phyloP scores from a whole-genome alignment of 208 protist genomes.

The Acanthamoeba comandoni region DNA sequence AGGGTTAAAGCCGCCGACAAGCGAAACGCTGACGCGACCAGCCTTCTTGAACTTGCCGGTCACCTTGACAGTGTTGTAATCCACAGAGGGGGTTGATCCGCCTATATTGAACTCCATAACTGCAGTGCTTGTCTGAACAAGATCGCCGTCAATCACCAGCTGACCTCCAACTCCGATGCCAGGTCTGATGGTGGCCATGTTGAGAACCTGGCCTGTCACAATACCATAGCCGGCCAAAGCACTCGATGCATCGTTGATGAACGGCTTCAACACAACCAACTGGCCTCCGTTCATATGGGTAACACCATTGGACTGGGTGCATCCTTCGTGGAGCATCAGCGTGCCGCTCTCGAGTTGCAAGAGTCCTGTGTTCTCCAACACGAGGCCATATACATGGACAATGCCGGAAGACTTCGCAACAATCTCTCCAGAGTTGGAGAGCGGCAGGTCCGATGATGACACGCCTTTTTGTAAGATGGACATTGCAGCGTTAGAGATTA shows the following conservation, averaged over 20 bases:
- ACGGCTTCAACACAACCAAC: conserved; percentile 19
- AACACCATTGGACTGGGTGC: conserved; percentile 3
- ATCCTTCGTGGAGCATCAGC: conserved; percentile 26
- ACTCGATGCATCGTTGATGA: conserved; percentile 3
- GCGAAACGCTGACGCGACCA: conserved; percentile 28
- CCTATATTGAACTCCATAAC: conserved; percentile 47
- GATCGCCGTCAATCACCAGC: conserved; percentile 53
- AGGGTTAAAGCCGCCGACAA: conserved; percentile 41
- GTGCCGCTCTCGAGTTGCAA: neutral
- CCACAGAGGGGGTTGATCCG: neutral
- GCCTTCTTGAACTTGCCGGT: conserved; percentile 47
- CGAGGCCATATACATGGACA: neutral
- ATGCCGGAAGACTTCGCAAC: neutral
- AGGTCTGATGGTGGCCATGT: conserved; percentile 5
- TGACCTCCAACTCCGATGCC: neutral
- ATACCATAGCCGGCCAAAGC: conserved; percentile 29
- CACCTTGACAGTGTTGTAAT: conserved; percentile 35
- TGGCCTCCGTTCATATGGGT: conserved; percentile 18
- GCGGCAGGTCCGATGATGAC: neutral
- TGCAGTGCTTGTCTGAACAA: conserved; percentile 9
- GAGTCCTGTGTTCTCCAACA: conserved; percentile 21
- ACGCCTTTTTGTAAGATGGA: too few species aligned
- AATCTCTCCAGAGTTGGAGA: conserved; percentile 9
- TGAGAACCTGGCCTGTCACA: conserved; percentile 30
- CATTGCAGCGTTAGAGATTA: too few species aligned